Conservation (phyloP, 441 rosid species). For the Gossypium aridum region DNA sequence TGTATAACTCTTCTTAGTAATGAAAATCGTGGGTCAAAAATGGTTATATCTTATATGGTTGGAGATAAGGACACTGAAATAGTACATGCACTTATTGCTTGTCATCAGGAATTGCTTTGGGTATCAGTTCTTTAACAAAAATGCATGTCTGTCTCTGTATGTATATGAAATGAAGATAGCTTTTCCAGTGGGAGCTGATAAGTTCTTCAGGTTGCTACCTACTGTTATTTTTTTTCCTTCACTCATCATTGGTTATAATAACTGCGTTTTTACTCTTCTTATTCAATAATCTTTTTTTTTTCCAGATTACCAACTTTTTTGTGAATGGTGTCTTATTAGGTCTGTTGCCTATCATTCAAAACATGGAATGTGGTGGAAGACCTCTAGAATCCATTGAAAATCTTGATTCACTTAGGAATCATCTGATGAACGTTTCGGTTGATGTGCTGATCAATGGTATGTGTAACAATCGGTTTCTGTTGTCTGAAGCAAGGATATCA, state of each 20-base stretch:
- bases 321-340: conserved; percentile 38
- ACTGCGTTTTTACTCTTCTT: not conserved
- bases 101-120: not conserved
- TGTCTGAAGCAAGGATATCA: not conserved
- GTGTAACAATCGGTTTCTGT: conserved; percentile 15
- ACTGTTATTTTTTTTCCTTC: not conserved
- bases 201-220: not conserved
- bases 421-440: conserved; percentile 34
- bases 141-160: not conserved
- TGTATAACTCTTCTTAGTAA: not conserved
- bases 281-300: not conserved
- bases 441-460: conserved; percentile 70
- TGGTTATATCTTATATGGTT: not conserved
- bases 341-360: conserved; percentile 82
- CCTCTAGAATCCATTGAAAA: conserved; percentile 46
- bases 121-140: not conserved
- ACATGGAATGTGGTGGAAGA: conserved; percentile 52
- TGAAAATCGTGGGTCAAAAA: not conserved
- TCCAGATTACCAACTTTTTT: not conserved
- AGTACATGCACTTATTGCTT: not conserved
- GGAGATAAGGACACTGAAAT: not conserved
- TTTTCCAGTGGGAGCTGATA: not conserved
- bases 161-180: not conserved
- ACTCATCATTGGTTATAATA: not conserved
- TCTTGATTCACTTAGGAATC: conserved; percentile 35